Conservation (phyloP, 1,284 basidiomycete species). For the Fistulina hepatica region DNA sequence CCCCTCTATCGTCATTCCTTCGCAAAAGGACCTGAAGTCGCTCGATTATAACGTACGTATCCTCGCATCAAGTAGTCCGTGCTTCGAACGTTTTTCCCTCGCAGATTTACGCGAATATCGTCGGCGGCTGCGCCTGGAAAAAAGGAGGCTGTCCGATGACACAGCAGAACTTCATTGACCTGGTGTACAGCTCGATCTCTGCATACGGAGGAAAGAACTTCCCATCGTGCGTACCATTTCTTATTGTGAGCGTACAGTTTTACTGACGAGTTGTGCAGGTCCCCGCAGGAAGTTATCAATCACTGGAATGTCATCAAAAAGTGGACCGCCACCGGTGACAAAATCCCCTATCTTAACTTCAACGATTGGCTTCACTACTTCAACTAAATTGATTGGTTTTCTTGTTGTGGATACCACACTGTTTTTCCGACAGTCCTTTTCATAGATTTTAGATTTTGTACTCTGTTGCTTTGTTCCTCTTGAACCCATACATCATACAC, state of each 20-base stretch:
- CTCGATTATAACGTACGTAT: conserved; percentile 6
- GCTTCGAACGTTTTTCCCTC: not conserved
- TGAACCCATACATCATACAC: no score
- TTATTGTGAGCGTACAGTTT: not conserved
- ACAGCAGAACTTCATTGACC: conserved; percentile 18
- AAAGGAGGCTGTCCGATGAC: conserved; percentile 16
- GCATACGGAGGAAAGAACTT: conserved; percentile 6
- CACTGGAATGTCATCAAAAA: conserved; percentile 12
- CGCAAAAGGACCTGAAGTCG: not conserved
- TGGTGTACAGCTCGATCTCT: conserved; percentile 13
- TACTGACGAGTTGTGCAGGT: not conserved
- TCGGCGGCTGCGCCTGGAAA: conserved; percentile 15
- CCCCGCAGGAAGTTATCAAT: conserved; percentile 11
- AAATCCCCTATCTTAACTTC: conserved; percentile 17
- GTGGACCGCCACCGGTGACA: conserved; percentile 16
- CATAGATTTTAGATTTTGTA: no score
- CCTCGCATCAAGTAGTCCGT: not conserved
- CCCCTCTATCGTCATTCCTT: no score
- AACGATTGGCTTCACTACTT: conserved; percentile 18
- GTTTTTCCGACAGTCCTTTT: no score
- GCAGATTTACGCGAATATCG: conserved; percentile 14
- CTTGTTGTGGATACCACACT: no score
- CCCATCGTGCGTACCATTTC: conserved; percentile 10
- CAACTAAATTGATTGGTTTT: no score
- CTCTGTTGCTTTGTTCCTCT: no score